Base-by-base conservation (phyloP, 1,284 basidiomycete species). In the Ganoderma lingzhi region DNA sequence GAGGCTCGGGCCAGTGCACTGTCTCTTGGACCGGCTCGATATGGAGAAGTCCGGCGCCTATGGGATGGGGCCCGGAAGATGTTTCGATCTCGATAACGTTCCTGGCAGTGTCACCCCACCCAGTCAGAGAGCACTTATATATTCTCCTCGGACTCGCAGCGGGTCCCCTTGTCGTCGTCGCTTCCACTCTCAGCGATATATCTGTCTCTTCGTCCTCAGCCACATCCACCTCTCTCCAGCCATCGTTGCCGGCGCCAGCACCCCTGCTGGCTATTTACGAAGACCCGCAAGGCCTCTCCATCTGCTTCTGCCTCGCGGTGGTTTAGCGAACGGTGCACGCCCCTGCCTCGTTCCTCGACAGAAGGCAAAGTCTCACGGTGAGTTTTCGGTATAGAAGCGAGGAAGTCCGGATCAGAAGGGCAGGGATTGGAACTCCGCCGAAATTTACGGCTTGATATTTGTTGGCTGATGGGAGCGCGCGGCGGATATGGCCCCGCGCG, bases 371-470 rank as follows among this genome's bases (percentile, higher is more conserved):
- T 73, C 72, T 6, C 68, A 71, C 70, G 72, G 70, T 71, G 64
- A 67, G 72, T 69, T 35, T 60, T 64, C 45, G 19, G 30, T 45
- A 5, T 63, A 28, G 67, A 66, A 62, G 23, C 15, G 41, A 23
- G 32, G 41, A 63, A 32, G n/a, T 63, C 72, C 72, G 72, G 72
- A 73, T 73, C 72, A 73, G 73, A 71, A 71, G 66, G 61, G 62
- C 44, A 17, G 35, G 30, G 32, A 32, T 67, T 67, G 28, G 53
- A 51, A 70, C 68, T 72, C 68, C 56, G 66, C 35, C 9, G 23
- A 65, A 53, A 58, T 45, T 35, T 44, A 44, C 19, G 30, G 55
- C 30, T 37, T 37, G 32, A 53, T 35, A 53, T 35, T 56, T 48
- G 51, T 51, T 51, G 51, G 39, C 28, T 19, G 39, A 66, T 63